Evolutionary conservation across 495 filamentous ascomycete genomes (phyloP).

Genomic region (Chaetomium cochliodes): DNA sequence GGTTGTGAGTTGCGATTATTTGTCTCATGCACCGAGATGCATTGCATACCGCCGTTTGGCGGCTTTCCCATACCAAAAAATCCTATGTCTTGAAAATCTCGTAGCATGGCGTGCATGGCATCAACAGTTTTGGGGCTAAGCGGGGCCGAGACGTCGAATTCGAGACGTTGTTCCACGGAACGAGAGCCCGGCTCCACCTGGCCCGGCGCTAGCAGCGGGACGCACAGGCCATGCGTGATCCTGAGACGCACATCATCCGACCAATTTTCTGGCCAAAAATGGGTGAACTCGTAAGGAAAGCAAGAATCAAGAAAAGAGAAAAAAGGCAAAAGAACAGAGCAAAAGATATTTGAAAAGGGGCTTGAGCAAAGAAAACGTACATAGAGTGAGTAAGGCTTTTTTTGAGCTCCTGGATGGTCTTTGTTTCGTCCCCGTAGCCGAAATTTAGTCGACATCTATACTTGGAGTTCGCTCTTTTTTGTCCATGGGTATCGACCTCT

Average conservation of each 20-base stretch:
- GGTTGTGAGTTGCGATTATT: not conserved
- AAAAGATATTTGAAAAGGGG: too few relatives aligned
- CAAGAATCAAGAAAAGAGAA: too few relatives aligned
- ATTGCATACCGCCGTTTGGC: not conserved
- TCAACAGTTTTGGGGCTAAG: not conserved
- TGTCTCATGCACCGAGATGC: not conserved
- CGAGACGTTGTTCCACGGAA: slow-evolving; percentile 9
- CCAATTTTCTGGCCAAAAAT: too few relatives aligned
- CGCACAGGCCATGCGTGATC: slow-evolving; percentile 25
- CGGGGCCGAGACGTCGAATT: not conserved
- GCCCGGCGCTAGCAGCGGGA: slow-evolving; percentile 17
- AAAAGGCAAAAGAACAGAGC: too few relatives aligned
- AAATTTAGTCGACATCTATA: too few relatives aligned
- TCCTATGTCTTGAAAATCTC: not conserved
- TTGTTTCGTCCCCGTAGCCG: too few relatives aligned
- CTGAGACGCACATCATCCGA: slow-evolving; percentile 17
- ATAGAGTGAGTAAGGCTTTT: too few relatives aligned
- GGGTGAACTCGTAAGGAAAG: too few relatives aligned
- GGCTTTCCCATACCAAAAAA: not conserved
- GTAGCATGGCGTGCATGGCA: not conserved
- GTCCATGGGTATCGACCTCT: too few relatives aligned
- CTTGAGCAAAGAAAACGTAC: too few relatives aligned
- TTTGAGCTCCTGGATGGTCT: too few relatives aligned
- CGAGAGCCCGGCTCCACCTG: slow-evolving; percentile 1
- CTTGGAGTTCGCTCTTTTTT: too few relatives aligned